Base-by-base conservation (phyloP, 345 rosid species). In the Eucalyptus pauciflora region DNA sequence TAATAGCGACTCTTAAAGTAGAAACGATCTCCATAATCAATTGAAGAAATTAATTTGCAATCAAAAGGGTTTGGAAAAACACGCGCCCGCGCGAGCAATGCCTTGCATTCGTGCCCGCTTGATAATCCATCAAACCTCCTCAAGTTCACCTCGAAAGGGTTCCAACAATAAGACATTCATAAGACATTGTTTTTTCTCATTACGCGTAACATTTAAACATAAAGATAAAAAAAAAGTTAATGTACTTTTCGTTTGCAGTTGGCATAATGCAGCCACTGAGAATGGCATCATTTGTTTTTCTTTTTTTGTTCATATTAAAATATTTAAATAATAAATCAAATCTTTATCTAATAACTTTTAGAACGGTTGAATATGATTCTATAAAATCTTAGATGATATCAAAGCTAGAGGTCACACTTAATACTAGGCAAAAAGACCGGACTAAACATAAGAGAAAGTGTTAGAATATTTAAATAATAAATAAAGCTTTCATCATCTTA, bases 1-100 rank as follows among this genome's bases (percentile, higher is more conserved):
- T 62, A 13, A 13, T 29, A 14, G 37, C 8, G 3, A 62, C 33
- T 62, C 17, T 2, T 62, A 29, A 13, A 62, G 71, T 62, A 33
- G 6, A 33, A 71, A 71, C 7, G 41, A 71, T 17, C 33, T 71
- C 7, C 12, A 37, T 69, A 10, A 69, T 33, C 22, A 71, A 33
- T 18, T 2, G 2, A 71, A 41, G 13, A 33, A 71, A 71, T 7
- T 22, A 33, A 17, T 18, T 71, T 33, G 81, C 45, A 71, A 33
- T 17, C 45, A 33, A 3, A 71, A 69, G 45, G 81, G 37, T 18
- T 17, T 9, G 13, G 81, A 41, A 33, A 22, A 33, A 20, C 45
- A 9, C 13, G 0, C 0, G 13, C 13, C 4, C 18, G 4, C 7
- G 7, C 2, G 25, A 71, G 81, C 81, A 10, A 71, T 3, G 25